Evolutionary conservation across 2,329 filamentous ascomycete species (phyloP).

Genomic region (Chaetoscypha palmicola): DNA sequence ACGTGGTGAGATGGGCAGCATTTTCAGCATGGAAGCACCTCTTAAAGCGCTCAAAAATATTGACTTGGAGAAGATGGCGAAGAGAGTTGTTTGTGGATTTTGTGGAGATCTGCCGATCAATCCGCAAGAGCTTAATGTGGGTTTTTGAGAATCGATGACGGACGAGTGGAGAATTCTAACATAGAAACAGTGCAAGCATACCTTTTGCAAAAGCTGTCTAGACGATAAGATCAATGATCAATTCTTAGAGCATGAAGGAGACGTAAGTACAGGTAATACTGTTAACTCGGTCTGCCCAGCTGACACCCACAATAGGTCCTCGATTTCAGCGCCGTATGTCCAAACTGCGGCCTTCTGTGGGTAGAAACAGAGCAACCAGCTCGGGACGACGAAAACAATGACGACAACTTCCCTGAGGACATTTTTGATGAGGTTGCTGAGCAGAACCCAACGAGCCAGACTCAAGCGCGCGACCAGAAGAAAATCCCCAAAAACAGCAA

Average conservation of each 20-base stretch:
- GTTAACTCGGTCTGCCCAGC: neutral
- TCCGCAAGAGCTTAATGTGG: too few species aligned
- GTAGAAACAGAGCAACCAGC: too few species aligned
- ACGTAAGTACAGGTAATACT: constrained; percentile 7
- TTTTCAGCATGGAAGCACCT: constrained; percentile 26
- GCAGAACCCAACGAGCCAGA: neutral
- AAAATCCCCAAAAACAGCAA: constrained; percentile 13
- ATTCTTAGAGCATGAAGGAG: constrained; percentile 23
- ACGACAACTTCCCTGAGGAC: neutral
- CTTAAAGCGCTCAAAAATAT: constrained; percentile 27
- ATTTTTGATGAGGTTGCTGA: neutral
- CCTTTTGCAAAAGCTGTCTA: constrained; percentile 48
- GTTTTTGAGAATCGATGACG: too few species aligned
- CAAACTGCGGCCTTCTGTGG: neutral
- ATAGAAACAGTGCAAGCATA: constrained; percentile 46
- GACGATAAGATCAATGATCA: constrained; percentile 25
- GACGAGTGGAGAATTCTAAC: too few species aligned
- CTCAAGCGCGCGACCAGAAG: neutral
- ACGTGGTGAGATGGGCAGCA: constrained; percentile 24
- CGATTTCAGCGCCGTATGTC: too few species aligned
- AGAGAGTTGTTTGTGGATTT: constrained; percentile 33
- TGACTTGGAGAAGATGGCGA: constrained; percentile 29
- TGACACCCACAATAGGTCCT: too few species aligned
- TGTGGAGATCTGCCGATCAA: constrained; percentile 37
- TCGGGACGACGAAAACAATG: neutral